Evolutionary conservation across 768 basidiomycete species (phyloP).

Genomic region (Russula sp.): DNA sequence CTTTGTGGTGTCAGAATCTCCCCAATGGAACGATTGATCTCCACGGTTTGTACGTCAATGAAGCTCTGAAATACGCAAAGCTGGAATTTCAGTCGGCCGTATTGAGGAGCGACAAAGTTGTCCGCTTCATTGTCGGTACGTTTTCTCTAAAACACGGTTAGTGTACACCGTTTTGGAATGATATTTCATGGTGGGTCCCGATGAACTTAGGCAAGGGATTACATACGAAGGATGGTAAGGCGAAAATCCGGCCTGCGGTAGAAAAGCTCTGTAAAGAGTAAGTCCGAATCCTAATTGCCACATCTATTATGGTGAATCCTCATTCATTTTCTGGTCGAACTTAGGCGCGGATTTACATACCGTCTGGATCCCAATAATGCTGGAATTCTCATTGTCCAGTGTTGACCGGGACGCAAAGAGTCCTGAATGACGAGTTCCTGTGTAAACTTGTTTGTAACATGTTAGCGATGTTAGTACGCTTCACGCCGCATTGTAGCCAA

Average conservation of each 20-base stretch:
- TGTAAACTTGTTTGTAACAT: background rate
- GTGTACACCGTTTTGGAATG: background rate
- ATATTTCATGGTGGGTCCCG: background rate
- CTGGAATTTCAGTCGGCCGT: background rate
- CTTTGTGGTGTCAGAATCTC: background rate
- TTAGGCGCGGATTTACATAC: slow-evolving; percentile 2
- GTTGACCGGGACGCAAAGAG: background rate
- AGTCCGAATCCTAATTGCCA: background rate
- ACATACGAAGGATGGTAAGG: slow-evolving; percentile 8
- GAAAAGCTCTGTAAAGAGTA: slow-evolving; percentile 6
- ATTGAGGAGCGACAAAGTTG: background rate
- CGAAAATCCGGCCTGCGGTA: slow-evolving; percentile 20
- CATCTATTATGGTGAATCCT: background rate
- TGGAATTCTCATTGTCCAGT: slow-evolving; percentile 17
- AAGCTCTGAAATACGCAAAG: slow-evolving; percentile 1
- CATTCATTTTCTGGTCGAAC: background rate
- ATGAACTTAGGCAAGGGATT: slow-evolving; percentile 7
- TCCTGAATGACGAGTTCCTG: background rate
- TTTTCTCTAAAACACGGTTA: background rate
- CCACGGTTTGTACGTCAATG: slow-evolving; percentile 11
- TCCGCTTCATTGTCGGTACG: slow-evolving; percentile 26
- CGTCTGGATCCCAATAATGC: slow-evolving; percentile 10
- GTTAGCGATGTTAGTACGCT: background rate
- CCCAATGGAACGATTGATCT: slow-evolving; percentile 8
- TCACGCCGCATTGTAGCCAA: background rate